Evolutionary conservation across 306 rosid genomes (phyloP).

Genomic region (Ochetophila trinervis): DNA sequence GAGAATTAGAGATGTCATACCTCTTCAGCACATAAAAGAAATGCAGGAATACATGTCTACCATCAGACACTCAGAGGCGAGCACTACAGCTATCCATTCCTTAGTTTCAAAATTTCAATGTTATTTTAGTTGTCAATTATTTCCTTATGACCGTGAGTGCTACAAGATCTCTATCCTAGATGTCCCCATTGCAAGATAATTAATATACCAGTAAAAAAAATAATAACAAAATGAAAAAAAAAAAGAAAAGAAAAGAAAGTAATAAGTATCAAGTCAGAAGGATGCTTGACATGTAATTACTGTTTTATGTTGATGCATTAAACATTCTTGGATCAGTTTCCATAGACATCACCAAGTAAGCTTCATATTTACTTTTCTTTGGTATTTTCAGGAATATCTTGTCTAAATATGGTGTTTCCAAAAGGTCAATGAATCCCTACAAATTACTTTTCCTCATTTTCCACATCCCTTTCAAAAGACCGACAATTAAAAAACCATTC

Average conservation of each 20-base stretch:
- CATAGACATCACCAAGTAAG: not conserved
- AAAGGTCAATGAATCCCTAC: too few relatives aligned
- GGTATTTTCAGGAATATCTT: too few relatives aligned
- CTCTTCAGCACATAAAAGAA: not conserved
- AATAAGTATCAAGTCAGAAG: not conserved
- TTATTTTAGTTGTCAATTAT: not conserved
- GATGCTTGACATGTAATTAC: not conserved
- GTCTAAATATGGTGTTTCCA: too few relatives aligned
- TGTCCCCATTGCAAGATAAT: not conserved
- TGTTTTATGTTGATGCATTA: not conserved
- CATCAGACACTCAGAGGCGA: not conserved
- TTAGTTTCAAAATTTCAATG: too few relatives aligned
- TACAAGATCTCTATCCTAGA: not conserved
- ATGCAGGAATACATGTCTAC: not conserved
- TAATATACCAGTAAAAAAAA: not conserved
- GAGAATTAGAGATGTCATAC: too few relatives aligned
- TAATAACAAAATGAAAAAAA: too few relatives aligned
- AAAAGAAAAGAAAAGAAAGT: too few relatives aligned
- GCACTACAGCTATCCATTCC: not conserved
- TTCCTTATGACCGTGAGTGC: not conserved
- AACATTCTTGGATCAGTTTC: not conserved
- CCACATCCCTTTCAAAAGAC: too few relatives aligned
- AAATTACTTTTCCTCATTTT: too few relatives aligned
- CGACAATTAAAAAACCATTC: too few relatives aligned
- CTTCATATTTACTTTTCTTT: not conserved